Evolutionary conservation across 164 flowering plant species (phyloP).

Genomic region (Pachysandra terminalis): DNA sequence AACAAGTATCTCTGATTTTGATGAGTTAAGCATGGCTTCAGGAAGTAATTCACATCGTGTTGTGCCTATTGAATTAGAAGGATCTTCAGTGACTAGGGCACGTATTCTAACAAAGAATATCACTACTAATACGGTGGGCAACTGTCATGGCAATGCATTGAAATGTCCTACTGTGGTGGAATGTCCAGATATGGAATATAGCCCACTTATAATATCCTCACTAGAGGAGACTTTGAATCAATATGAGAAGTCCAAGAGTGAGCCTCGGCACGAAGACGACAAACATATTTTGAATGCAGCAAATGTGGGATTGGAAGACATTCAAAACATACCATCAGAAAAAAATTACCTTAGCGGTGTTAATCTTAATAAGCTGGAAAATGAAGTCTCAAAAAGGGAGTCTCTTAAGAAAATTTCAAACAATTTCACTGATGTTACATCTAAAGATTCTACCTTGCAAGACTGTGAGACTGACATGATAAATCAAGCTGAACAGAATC

Average conservation of each 20-base stretch:
- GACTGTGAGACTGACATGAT: neutral
- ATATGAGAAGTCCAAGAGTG: neutral
- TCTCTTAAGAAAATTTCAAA: neutral
- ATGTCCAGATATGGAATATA: neutral
- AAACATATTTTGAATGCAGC: neutral
- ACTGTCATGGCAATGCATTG: neutral
- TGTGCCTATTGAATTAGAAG: neutral
- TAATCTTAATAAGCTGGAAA: too few relatives aligned
- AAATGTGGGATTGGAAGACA: neutral
- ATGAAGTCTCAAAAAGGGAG: neutral
- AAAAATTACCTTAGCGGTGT: too few relatives aligned
- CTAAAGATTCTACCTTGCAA: neutral
- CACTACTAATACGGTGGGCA: neutral
- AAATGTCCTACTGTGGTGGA: neutral
- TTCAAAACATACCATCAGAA: neutral
- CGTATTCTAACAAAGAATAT: neutral
- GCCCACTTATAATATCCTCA: neutral
- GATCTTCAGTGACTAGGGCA: neutral
- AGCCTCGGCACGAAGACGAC: neutral
- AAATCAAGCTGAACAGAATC: neutral
- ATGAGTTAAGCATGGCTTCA: conserved; percentile 6
- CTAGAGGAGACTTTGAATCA: neutral
- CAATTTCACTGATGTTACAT: neutral
- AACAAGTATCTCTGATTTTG: neutral
- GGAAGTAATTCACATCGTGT: conserved; percentile 3